Conservation (phyloP, 176 grass and related monocot genomes). For the Puya raimondii region DNA sequence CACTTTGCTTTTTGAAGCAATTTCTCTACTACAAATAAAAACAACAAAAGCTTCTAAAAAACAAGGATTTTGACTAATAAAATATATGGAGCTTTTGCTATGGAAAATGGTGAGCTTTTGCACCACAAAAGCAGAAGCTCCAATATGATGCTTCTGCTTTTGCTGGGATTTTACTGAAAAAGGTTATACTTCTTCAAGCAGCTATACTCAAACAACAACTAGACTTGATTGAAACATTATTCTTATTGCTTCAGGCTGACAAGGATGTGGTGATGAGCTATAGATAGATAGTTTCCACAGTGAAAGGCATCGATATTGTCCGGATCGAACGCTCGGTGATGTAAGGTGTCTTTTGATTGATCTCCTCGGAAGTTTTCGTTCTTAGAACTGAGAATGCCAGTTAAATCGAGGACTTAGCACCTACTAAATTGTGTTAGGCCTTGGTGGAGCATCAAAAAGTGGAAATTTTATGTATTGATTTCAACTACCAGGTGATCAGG, state of each 20-base stretch:
- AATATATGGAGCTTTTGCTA: too few species aligned
- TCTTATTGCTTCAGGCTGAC: neutral
- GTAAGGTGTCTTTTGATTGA: neutral
- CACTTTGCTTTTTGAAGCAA: slow-evolving; percentile 19
- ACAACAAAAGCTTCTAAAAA: too few species aligned
- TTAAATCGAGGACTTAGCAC: neutral
- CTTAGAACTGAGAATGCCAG: neutral
- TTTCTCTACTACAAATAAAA: neutral
- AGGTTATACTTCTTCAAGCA: too few species aligned
- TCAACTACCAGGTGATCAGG: too few species aligned
- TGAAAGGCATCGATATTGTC: neutral
- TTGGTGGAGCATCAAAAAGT: neutral
- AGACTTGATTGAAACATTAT: neutral
- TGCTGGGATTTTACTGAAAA: too few species aligned
- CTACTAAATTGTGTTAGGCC: neutral
- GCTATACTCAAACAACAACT: neutral
- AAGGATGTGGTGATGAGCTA: neutral
- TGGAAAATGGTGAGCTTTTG: too few species aligned
- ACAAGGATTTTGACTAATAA: too few species aligned
- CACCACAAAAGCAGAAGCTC: too few species aligned
- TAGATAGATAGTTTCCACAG: neutral
- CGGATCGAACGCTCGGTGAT: neutral
- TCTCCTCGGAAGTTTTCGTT: neutral
- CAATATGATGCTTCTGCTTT: too few species aligned
- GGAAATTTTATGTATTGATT: neutral